These are phyloP conservation scores for Auriscalpium vulgare DNA, from an alignment of 768 basidiomycete genomes.

Conservation along the genomic window DNA sequence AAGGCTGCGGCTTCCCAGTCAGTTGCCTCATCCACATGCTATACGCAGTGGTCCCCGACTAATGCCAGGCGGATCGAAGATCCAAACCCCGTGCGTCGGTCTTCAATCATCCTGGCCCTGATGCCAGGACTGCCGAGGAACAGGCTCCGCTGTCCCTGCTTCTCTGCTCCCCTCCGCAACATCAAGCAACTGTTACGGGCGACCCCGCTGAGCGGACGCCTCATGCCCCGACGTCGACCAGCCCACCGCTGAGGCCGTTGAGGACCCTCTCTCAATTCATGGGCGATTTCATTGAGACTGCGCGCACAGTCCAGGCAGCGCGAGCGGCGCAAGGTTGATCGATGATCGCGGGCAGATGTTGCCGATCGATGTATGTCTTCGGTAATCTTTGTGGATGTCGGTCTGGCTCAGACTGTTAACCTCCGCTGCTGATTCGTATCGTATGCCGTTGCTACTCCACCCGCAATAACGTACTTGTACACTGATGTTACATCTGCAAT, in stretches of 20 bases:
- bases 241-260: neutral
- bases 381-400: neutral
- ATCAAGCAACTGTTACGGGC: neutral
- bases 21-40: too few relatives aligned
- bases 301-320: neutral
- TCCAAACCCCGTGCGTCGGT: neutral
- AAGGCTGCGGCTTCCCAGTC: too few relatives aligned
- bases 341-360: neutral
- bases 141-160: neutral
- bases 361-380: neutral
- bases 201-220: neutral
- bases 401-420: neutral
- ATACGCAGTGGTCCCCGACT: too few relatives aligned
- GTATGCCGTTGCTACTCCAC: neutral
- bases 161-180: neutral
- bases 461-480: neutral
- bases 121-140: neutral
- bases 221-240: neutral
- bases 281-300: neutral
- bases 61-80: too few relatives aligned
- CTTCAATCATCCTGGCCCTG: neutral
- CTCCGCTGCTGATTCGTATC: neutral
- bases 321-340: neutral
- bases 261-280: neutral
- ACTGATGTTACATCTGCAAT: neutral